Evolutionary conservation across 2,329 filamentous ascomycete species (phyloP), one percentile per base, ranked within the genome.

Genomic region (Colletotrichum somersetense): DNA sequence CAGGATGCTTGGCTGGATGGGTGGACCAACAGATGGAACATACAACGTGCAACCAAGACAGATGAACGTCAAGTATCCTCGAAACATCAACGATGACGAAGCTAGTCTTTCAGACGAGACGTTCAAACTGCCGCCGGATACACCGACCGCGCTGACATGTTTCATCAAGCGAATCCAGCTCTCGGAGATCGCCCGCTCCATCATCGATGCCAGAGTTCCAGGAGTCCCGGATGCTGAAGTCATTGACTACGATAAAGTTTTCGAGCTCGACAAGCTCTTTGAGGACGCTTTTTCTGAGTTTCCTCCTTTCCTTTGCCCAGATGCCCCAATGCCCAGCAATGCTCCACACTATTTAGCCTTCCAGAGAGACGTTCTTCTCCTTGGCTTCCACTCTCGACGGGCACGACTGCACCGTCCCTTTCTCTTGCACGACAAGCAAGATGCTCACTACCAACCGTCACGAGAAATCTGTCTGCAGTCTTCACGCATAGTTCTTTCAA

Each of bases 21-120:
- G 77, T 10, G 80, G 78, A 12, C 79, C 79, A 0, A 77, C 81
- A 1, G 80, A 83, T 58, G 76, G 79, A 1, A 80, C 80, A 8
- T 83, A 82, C 38, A 76, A 76, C 0, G 75, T 84, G 7, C 78
- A 83, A n/a, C 79, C 81, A 12, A 77, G 74, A 7, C 82, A 85
- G 26, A 84, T 84, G 78, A 76, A 76, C 16, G 79, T 85, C 4
- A 79, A 77, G 4, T 80, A 79, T 55, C 83, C 83, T 5, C 77
- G 80, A 1, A 83, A 85, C 62, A 77, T 81, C 10, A 78, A 84
- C 48, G 82, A 84, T 48, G 77, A 78, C 52, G 82, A 83, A 42
- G 76, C 83, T 16, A 72, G 78, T 10, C 76, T 79, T 4, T 76
- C 76, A 1, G 68, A 76, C 18, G 77, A 80, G 10, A 71, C 77